Base-by-base conservation (phyloP, 2,329 filamentous ascomycete genomes). In the Alternaria angustiovoidea region DNA sequence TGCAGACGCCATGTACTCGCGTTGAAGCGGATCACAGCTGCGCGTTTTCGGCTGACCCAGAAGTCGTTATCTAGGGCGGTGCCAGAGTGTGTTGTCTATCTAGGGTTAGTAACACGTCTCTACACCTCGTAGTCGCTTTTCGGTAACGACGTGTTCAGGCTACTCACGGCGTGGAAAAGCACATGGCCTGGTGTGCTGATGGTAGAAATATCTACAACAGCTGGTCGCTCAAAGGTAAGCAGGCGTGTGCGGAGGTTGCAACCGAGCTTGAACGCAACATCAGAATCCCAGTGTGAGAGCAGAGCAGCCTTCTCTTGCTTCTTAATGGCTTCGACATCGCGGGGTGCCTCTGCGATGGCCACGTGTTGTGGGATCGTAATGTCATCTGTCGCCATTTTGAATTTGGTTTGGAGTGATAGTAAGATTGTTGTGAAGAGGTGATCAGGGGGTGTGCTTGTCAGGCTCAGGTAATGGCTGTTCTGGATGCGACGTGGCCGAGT, bases 21-120 rank as follows among this genome's bases (percentile, higher is more conserved):
- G 0, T 90, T 89, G 78, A 87, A 94, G 14, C 91, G 81, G 43
- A 92, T 80, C 3, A 93, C 91, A 0, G 89, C 88, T 60, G 87
- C 87, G n/a, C 89, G 82, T 82, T 94, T 94, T 26, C 91, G 84
- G 18, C 83, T 78, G 2, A 78, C 72, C 76, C 90, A 92, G 39
- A 79, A 78, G 75, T 91, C 88, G 70, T 92, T 91, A 77, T 94
- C 91, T 0, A 89, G 88, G 34, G 83, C 80, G 1, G 87, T 87
- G 2, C 91, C 91, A 0, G 86, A 78, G 24, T 88, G 87, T 0
- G 90, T 91, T 9, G 59, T 54, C 60, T 59, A 14, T 8, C 5
- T 18, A 0, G 6, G 7, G 9, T 49, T 2, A 49, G 7, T 2
- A 8, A 1, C n/a, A 8, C 5, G 9, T 12, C 5, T 4, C 9